Conservation (phyloP, 768 basidiomycete genomes). For the Harrya chromipes region DNA sequence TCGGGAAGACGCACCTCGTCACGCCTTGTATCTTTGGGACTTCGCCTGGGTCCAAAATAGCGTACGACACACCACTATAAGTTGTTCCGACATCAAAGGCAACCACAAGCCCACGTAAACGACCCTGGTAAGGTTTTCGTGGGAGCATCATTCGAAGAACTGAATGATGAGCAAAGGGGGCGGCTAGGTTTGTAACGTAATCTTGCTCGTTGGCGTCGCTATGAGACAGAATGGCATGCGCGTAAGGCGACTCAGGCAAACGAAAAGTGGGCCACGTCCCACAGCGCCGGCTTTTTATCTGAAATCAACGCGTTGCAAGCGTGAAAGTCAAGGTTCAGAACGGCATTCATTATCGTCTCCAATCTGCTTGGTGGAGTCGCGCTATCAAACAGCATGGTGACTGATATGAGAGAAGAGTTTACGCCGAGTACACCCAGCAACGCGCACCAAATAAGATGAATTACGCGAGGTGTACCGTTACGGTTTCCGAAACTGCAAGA, state of each 20-base stretch:
- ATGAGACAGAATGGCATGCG: not conserved
- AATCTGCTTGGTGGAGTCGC: not conserved
- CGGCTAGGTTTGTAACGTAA: conserved; percentile 11
- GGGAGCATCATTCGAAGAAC: conserved; percentile 26
- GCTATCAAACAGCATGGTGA: conserved; percentile 19
- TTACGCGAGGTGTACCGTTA: conserved; percentile 10
- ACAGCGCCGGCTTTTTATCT: conserved; percentile 22
- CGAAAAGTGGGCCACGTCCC: not conserved
- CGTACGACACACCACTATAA: conserved; percentile 39
- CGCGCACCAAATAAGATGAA: conserved; percentile 14
- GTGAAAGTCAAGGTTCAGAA: not conserved
- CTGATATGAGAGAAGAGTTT: not conserved
- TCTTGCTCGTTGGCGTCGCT: not conserved
- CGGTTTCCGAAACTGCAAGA: no score
- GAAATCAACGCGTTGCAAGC: not conserved
- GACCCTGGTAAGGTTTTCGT: conserved; percentile 38
- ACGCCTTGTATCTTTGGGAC: conserved; percentile 36
- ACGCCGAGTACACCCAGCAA: not conserved
- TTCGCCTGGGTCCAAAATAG: conserved; percentile 41
- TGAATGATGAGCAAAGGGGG: no score
- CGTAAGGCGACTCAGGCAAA: not conserved
- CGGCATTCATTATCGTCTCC: conserved; percentile 6
- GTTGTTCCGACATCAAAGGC: conserved; percentile 43
- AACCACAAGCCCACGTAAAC: conserved; percentile 34
- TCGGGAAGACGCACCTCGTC: conserved; percentile 24